Evolutionary conservation across 805 yeast species (phyloP).

Genomic region (Wickerhamiella galacta): DNA sequence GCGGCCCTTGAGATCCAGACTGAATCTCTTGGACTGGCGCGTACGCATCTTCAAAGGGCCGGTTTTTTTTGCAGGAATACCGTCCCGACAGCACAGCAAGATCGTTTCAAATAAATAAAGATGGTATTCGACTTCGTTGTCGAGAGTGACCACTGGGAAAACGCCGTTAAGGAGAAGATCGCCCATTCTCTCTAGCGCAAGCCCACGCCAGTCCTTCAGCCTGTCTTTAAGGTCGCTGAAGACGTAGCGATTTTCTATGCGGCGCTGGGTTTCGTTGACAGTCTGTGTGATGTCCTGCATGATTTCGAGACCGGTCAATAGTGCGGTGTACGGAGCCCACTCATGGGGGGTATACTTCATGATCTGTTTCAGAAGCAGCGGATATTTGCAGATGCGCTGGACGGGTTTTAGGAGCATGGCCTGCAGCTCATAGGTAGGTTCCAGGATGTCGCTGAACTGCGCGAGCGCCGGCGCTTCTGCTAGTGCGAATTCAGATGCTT

Average conservation of each 20-base stretch:
- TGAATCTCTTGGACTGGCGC: slow-evolving; percentile 14
- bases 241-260: slow-evolving; percentile 67
- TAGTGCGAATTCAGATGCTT: slow-evolving; percentile 65
- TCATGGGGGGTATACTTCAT: slow-evolving; percentile 42
- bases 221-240: slow-evolving; percentile 52
- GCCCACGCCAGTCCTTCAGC: slow-evolving; percentile 87
- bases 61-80: slow-evolving; percentile 32
- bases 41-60: slow-evolving; percentile 34
- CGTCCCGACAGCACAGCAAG: slow-evolving; percentile 47
- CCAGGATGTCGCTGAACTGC: slow-evolving; percentile 43
- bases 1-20: slow-evolving; percentile 57
- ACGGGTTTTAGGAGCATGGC: slow-evolving; percentile 84
- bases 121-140: slow-evolving; percentile 70
- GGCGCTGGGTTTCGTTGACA: slow-evolving; percentile 87
- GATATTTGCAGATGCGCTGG: slow-evolving; percentile 92
- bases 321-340: slow-evolving; percentile 45
- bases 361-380: slow-evolving; percentile 56
- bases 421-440: slow-evolving; percentile 77
- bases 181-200: slow-evolving; percentile 63
- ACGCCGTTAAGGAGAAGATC: slow-evolving; percentile 61
- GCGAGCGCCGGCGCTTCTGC: slow-evolving; percentile 41
- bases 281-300: slow-evolving; percentile 71
- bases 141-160: slow-evolving; percentile 39
- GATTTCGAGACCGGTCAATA: slow-evolving; percentile 50
- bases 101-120: slow-evolving; percentile 74